Evolutionary conservation across 192 early-diverging fungal genomes (phyloP).

Genomic region (Rhizophagus sp.): DNA sequence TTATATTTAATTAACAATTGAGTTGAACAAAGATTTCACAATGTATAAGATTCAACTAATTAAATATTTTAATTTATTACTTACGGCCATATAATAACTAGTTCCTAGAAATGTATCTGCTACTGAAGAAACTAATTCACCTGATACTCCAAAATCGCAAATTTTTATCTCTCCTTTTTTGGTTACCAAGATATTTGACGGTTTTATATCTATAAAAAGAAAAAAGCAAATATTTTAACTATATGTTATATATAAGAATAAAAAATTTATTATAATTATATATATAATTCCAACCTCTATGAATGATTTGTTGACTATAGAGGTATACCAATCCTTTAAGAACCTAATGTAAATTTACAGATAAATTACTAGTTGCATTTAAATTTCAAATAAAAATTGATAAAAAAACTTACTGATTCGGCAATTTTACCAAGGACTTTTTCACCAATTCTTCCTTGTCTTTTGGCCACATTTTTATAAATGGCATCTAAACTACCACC

Average conservation of each 20-base stretch:
- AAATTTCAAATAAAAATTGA: neutral
- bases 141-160: slow-evolving; percentile 96
- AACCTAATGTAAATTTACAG: slow-evolving; percentile 39
- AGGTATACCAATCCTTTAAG: slow-evolving; percentile 90
- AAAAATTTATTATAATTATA: neutral
- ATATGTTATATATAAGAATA: neutral
- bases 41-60: neutral
- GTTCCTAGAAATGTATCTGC: slow-evolving; percentile 98
- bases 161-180: slow-evolving; percentile 90
- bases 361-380: too few species aligned
- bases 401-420: slow-evolving; percentile 55
- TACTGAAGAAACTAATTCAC: slow-evolving; percentile 82
- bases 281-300: slow-evolving; percentile 65
- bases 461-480: slow-evolving; percentile 71
- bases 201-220: slow-evolving; percentile 83
- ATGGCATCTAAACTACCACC: slow-evolving; percentile 91
- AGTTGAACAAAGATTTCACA: neutral
- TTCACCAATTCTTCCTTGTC: slow-evolving; percentile 84
- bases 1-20: neutral
- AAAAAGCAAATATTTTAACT: slow-evolving; percentile 1
- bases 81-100: slow-evolving; percentile 93
- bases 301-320: slow-evolving; percentile 84
- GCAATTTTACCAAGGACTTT: slow-evolving; percentile 86
- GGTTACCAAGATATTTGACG: slow-evolving; percentile 95
- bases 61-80: slow-evolving; percentile 27